phyloP scores from a whole-genome alignment of 257 asterid genomes.

The Coffea canephora region DNA sequence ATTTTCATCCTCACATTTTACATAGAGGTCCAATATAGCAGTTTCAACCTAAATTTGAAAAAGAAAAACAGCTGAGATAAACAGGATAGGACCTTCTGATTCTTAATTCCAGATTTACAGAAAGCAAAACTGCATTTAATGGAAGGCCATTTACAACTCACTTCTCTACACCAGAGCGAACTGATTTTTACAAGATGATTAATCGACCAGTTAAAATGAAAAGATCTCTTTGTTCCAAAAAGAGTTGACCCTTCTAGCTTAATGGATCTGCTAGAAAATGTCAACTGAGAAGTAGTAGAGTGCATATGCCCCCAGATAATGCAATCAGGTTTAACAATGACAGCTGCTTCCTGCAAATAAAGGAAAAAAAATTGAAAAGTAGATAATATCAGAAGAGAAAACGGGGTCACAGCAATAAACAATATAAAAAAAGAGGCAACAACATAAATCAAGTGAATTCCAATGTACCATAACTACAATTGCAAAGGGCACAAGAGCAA shows the following conservation, averaged over 20 bases:
- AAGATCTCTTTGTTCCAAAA: slow-evolving; percentile 25
- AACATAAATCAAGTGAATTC: neutral
- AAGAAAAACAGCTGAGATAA: slow-evolving; percentile 3
- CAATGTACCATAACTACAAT: neutral
- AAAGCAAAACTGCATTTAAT: slow-evolving; percentile 11
- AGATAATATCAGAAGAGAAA: neutral
- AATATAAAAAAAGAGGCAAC: neutral
- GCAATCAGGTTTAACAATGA: slow-evolving; percentile 51
- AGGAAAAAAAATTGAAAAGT: neutral
- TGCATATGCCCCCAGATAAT: slow-evolving; percentile 39
- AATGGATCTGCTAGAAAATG: slow-evolving; percentile 55
- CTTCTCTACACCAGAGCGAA: slow-evolving; percentile 51
- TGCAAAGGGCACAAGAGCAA: neutral
- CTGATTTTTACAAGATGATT: slow-evolving; percentile 44
- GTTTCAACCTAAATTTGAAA: slow-evolving; percentile 46
- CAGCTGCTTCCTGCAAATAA: slow-evolving; percentile 54
- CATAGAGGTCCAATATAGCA: slow-evolving; percentile 39
- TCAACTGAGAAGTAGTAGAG: slow-evolving; percentile 44
- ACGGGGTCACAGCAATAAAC: neutral
- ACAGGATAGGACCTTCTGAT: neutral
- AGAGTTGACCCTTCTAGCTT: slow-evolving; percentile 44
- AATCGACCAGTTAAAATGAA: slow-evolving; percentile 47
- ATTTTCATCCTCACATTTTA: slow-evolving; percentile 34
- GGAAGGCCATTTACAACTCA: slow-evolving; percentile 36
- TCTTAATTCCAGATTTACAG: neutral